These are phyloP conservation scores for Pavlovales sp. DNA, from an alignment of 208 protist genomes.

Conservation along the genomic window DNA sequence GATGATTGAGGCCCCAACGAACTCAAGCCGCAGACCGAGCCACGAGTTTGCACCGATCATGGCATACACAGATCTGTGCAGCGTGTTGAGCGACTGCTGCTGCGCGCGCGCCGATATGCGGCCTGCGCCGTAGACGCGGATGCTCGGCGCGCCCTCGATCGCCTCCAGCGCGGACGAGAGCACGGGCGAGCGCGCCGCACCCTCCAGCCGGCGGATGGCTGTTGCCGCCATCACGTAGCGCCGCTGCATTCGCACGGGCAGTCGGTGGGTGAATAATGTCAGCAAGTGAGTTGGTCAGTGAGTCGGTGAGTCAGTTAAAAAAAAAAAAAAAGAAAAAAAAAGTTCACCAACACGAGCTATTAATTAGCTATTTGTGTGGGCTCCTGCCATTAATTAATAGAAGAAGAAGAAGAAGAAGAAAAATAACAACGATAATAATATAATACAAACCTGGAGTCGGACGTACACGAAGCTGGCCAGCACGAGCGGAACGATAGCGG, in stretches of 20 bases:
- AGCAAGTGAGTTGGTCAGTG: too few species aligned
- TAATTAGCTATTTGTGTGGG: slow-evolving; percentile 82
- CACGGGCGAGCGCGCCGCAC: slow-evolving; percentile 73
- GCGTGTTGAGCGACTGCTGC: slow-evolving; percentile 35
- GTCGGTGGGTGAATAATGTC: too few species aligned
- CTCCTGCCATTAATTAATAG: slow-evolving; percentile 65
- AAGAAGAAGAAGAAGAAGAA: slow-evolving; percentile 70
- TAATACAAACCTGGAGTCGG: too few species aligned
- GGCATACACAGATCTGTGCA: slow-evolving; percentile 45
- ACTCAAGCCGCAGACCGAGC: slow-evolving; percentile 58
- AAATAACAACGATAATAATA: too few species aligned
- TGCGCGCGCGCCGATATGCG: slow-evolving; percentile 9
- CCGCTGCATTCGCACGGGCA: slow-evolving; percentile 68
- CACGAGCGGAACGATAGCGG: neutral
- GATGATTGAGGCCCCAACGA: slow-evolving; percentile 58
- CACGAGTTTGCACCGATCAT: slow-evolving; percentile 55
- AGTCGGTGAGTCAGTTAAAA: too few species aligned
- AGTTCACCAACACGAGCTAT: too few species aligned
- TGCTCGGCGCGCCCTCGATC: slow-evolving; percentile 64
- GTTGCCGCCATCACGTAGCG: slow-evolving; percentile 44
- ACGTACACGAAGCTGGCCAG: slow-evolving; percentile 11
- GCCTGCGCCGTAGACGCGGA: slow-evolving; percentile 59
- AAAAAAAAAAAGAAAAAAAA: too few species aligned
- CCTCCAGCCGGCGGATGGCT: slow-evolving; percentile 76
- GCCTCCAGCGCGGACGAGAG: slow-evolving; percentile 61